Evolutionary conservation across 2,329 filamentous ascomycete genomes (phyloP).

Genomic region (Conoideocrella luteorostrata): DNA sequence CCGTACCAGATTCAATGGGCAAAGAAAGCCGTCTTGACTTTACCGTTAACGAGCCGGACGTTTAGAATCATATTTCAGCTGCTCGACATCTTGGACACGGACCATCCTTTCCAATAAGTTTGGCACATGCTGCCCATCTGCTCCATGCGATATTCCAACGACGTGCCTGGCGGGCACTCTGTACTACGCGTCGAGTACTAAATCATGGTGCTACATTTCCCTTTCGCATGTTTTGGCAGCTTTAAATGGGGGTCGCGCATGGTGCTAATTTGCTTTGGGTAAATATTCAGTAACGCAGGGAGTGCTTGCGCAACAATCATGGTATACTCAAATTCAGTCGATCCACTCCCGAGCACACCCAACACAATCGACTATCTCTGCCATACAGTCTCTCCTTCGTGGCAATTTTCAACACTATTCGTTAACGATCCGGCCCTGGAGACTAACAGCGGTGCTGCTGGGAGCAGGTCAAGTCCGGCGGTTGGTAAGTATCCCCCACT

Average conservation of each 20-base stretch:
- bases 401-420: neutral
- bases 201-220: neutral
- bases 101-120: neutral
- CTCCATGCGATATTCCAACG: neutral
- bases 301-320: neutral
- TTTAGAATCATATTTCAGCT: neutral
- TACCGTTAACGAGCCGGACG: too few species aligned
- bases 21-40: too few species aligned
- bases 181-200: neutral
- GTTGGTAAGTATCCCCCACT: neutral
- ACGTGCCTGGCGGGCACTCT: neutral
- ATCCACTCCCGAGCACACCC: neutral
- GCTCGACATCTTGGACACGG: neutral
- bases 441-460: neutral
- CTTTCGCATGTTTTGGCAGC: too few species aligned
- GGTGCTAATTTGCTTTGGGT: too few species aligned
- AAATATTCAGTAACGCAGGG: neutral
- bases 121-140: neutral
- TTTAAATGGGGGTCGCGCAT: too few species aligned
- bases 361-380: neutral
- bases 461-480: neutral
- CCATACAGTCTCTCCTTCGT: neutral
- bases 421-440: neutral
- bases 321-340: neutral
- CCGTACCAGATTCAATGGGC: too few species aligned